These are phyloP conservation scores for Penicillium chermesinum DNA, from an alignment of 495 filamentous ascomycete genomes.

Conservation along the genomic window DNA sequence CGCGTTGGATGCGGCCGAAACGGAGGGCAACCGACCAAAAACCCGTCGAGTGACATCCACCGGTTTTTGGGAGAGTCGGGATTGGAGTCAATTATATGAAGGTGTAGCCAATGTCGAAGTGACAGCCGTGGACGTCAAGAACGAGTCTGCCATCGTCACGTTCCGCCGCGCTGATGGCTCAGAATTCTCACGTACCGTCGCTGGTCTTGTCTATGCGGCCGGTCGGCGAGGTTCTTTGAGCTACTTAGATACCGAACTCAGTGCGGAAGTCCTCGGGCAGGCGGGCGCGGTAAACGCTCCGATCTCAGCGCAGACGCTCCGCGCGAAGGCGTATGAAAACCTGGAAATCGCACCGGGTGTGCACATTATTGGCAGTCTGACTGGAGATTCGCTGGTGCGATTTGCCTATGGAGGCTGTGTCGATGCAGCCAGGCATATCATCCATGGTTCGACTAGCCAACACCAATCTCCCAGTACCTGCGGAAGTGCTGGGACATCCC, in stretches of 20 bases:
- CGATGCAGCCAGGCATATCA: slow-evolving; percentile 52
- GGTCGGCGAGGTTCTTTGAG: slow-evolving; percentile 55
- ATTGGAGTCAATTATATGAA: slow-evolving; percentile 52
- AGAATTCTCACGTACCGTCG: slow-evolving; percentile 39
- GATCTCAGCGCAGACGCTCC: slow-evolving; percentile 53
- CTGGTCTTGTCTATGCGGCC: slow-evolving; percentile 54
- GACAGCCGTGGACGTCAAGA: slow-evolving; percentile 30
- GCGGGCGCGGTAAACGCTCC: slow-evolving; percentile 19
- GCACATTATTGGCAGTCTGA: slow-evolving; percentile 60
- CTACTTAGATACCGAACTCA: slow-evolving; percentile 49
- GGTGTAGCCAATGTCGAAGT: slow-evolving; percentile 56
- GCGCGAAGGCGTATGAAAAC: slow-evolving; percentile 47
- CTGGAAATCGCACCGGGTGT: slow-evolving; percentile 51
- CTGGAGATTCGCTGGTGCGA: slow-evolving; percentile 60
- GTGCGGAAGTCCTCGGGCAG: slow-evolving; percentile 43
- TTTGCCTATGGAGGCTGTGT: slow-evolving; percentile 61
- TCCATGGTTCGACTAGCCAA: slow-evolving; percentile 20
- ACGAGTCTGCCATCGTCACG: slow-evolving; percentile 35
- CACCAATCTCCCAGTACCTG: slow-evolving; percentile 13
- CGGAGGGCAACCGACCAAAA: slow-evolving; percentile 21
- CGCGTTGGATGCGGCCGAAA: slow-evolving; percentile 21
- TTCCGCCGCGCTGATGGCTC: slow-evolving; percentile 46
- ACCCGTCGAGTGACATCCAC: slow-evolving; percentile 36
- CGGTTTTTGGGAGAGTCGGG: slow-evolving; percentile 40
- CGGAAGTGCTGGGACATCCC: slow-evolving; percentile 14